These are phyloP conservation scores for Hemisphaericaspora xylofermentans DNA, from an alignment of 1,139 yeast species.

Conservation along the genomic window DNA sequence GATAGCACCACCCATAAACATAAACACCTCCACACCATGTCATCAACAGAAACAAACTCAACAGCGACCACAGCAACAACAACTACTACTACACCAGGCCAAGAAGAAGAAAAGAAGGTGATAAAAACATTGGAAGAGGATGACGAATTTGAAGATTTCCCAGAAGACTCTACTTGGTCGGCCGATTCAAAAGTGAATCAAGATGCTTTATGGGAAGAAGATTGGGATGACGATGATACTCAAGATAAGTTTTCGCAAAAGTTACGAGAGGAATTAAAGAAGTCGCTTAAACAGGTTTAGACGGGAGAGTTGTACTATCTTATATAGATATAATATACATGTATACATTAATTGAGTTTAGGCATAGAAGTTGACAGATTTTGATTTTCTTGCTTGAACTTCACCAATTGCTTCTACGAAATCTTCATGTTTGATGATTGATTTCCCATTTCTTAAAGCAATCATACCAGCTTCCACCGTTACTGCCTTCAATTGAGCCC, in stretches of 20 bases:
- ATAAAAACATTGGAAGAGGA: slow-evolving; percentile 79
- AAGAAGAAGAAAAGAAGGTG: slow-evolving; percentile 35
- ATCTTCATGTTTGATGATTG: slow-evolving; percentile 92
- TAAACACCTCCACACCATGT: no score
- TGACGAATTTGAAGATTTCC: slow-evolving; percentile 94
- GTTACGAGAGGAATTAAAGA: slow-evolving; percentile 51
- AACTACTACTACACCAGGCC: slow-evolving; percentile 3
- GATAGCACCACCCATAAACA: no score
- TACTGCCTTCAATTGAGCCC: slow-evolving; percentile 97
- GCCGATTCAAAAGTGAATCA: slow-evolving; percentile 14
- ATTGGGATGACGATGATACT: slow-evolving; percentile 92
- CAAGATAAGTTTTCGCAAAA: slow-evolving; percentile 79
- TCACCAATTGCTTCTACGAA: slow-evolving; percentile 98
- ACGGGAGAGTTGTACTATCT: slow-evolving; percentile 1
- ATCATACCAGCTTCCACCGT: slow-evolving; percentile 99
- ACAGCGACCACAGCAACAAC: background rate
- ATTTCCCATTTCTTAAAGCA: slow-evolving; percentile 93
- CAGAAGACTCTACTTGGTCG: slow-evolving; percentile 53
- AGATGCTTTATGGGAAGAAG: slow-evolving; percentile 80
- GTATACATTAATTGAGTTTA: slow-evolving; percentile 10
- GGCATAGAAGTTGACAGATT: slow-evolving; percentile 94
- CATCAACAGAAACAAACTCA: background rate
- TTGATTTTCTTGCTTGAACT: slow-evolving; percentile 95
- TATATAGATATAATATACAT: slow-evolving; percentile 2
- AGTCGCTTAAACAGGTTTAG: slow-evolving; percentile 11